phyloP scores from a whole-genome alignment of 2,329 filamentous ascomycete species.

The Salinomyces thailandicus region DNA sequence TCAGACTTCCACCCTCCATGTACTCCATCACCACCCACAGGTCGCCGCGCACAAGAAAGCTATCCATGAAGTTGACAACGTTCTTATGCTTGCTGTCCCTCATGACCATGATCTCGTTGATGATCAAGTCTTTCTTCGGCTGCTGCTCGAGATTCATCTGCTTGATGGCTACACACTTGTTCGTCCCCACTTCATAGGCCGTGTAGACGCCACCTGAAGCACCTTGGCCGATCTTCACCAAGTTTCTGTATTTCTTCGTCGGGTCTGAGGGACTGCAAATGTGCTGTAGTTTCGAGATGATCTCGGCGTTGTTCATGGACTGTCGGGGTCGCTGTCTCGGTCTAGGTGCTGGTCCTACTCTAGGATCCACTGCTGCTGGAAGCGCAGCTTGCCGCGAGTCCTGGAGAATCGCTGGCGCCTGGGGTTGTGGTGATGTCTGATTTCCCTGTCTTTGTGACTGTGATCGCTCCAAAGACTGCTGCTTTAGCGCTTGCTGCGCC shows the following conservation, averaged over 20 bases:
- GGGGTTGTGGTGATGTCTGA: constrained; percentile 36
- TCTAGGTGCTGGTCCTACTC: constrained; percentile 49
- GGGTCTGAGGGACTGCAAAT: constrained; percentile 90
- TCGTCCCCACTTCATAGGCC: constrained; percentile 72
- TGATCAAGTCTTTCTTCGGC: constrained; percentile 97
- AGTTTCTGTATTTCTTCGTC: constrained; percentile 70
- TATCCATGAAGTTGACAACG: constrained; percentile 99
- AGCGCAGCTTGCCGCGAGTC: constrained; percentile 34
- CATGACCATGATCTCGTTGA: constrained; percentile 99
- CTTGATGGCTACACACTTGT: constrained; percentile 91
- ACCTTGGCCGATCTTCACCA: constrained; percentile 94
- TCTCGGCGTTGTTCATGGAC: constrained; percentile 60
- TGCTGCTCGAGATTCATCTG: constrained; percentile 99
- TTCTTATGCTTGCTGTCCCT: constrained; percentile 97
- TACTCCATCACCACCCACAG: constrained; percentile 99
- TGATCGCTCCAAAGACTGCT: constrained; percentile 54
- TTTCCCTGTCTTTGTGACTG: constrained; percentile 54
- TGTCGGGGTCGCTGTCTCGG: constrained; percentile 69
- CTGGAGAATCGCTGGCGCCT: constrained; percentile 20
- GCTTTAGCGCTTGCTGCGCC: constrained; percentile 63
- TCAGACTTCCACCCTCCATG: constrained; percentile 96
- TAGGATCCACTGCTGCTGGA: constrained; percentile 35
- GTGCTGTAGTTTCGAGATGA: constrained; percentile 69
- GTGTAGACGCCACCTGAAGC: constrained; percentile 93
- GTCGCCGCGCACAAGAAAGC: constrained; percentile 79